Evolutionary conservation across 306 rosid genomes (phyloP), one percentile per base, ranked within the genome.

Genomic region (Quercus robur): DNA sequence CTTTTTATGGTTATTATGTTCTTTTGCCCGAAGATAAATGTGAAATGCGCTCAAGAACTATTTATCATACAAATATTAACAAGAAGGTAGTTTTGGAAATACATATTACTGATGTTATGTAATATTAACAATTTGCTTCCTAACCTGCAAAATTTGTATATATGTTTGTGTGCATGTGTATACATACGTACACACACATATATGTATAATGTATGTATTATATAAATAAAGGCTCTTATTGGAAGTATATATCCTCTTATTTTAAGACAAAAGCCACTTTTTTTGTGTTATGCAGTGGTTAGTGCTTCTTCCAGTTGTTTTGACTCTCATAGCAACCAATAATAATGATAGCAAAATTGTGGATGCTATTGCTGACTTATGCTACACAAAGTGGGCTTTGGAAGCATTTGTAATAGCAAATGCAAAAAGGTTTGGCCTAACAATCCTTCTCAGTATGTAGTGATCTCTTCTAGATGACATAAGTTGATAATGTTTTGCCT

Each of bases 361-460:
- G 44, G 73, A 74, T 20, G 56, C 26, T 14, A 8, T 93, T 44
- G 79, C 97, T 13, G 61, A 88, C 19, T 49, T 88, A 61, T 89
- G 94, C 92, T 95, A 91, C 87, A 85, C 99, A 3, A 95, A 90
- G 86, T 95, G 99, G 99, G 98, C 99, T 55, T 87, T 95, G 88
- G 98, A 95, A 89, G 97, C 98, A 64, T 95, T 95, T 87, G 94
- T 91, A 46, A 83, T 95, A 75, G 90, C 99, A 78, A 95, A 90
- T 87, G 99, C 99, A 68, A 87, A 82, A 85, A 91, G 92, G 99
- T 95, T 77, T 69, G 80, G 25, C 74, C 49, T 70, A 23, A 44
- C 30, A 30, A 56, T 56, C 74, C 64, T 25, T 38, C 49, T 77
- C 23, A 70, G 21, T 23, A 30, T 70, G 15, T 30, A 20, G 13